Evolutionary conservation across 2,329 filamentous ascomycete species (phyloP).

Genomic region (Xylariaceae sp.): DNA sequence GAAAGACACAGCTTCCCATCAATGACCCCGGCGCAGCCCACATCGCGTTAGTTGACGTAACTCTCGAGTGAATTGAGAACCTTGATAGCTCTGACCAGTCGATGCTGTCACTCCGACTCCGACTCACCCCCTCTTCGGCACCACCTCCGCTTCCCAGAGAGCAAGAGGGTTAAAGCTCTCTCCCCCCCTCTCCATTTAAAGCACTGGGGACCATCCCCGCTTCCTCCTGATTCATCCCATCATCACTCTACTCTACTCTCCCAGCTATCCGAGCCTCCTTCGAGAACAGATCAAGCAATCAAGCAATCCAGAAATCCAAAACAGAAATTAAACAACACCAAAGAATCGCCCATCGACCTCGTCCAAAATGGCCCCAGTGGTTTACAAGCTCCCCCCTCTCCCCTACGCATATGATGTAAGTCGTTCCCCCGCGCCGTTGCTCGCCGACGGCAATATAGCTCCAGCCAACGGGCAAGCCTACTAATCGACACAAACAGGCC

Average conservation of each 20-base stretch:
- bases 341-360: neutral
- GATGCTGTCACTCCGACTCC: neutral
- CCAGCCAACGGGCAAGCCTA: neutral
- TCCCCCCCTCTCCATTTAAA: neutral
- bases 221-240: neutral
- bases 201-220: neutral
- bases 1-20: no score
- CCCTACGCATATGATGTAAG: conserved; percentile 67
- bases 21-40: neutral
- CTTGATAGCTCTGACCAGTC: conserved; percentile 4
- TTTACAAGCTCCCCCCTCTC: conserved; percentile 58
- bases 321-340: neutral
- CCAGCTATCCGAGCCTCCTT: neutral
- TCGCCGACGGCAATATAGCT: no score
- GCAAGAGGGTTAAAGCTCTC: neutral
- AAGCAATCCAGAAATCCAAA: no score
- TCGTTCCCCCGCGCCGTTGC: conserved; percentile 9
- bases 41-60: neutral
- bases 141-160: neutral
- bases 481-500: conserved; percentile 41
- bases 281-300: neutral
- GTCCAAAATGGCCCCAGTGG: conserved; percentile 35
- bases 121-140: neutral
- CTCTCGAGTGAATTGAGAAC: conserved; percentile 6
- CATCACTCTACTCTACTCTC: neutral